These are phyloP conservation scores for Phytophthora citricola DNA, from an alignment of 352 stramenopile species.

Conservation along the genomic window DNA sequence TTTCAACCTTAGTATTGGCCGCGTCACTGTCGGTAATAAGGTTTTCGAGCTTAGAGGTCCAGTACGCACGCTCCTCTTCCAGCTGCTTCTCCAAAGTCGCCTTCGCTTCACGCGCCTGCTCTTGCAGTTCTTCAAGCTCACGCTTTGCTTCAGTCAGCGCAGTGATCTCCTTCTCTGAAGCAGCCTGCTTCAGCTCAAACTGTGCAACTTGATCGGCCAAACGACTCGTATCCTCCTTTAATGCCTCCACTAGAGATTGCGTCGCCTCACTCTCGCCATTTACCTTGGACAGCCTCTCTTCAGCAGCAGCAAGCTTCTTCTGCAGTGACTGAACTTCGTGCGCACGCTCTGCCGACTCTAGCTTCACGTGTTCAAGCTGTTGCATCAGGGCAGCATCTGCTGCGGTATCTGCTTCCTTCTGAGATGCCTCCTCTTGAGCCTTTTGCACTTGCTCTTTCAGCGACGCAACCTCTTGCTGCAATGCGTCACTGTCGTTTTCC, in stretches of 20 bases:
- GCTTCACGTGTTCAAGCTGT: conserved; percentile 70
- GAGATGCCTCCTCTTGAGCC: conserved; percentile 11
- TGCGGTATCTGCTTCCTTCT: conserved; percentile 15
- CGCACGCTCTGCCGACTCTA: conserved; percentile 53
- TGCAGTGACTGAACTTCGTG: conserved; percentile 55
- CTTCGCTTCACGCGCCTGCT: conserved; percentile 28
- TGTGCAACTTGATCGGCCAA: conserved; percentile 41
- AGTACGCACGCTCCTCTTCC: conserved; percentile 73
- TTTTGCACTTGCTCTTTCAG: conserved; percentile 35
- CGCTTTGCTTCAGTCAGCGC: conserved; percentile 29
- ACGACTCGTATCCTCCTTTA: conserved; percentile 44
- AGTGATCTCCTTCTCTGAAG: conserved; percentile 31
- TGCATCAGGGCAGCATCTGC: conserved; percentile 47
- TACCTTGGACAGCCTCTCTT: conserved; percentile 31
- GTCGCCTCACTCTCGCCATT: conserved; percentile 29
- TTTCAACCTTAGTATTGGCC: conserved; percentile 45
- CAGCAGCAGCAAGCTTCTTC: conserved; percentile 37
- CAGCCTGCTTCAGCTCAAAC: conserved; percentile 34
- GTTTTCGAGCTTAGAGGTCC: conserved; percentile 70
- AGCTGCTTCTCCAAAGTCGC: conserved; percentile 44
- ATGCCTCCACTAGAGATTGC: conserved; percentile 34
- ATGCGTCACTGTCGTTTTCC: conserved; percentile 22
- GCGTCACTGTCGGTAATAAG: conserved; percentile 68
- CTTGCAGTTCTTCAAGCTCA: conserved; percentile 40
- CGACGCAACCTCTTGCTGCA: conserved; percentile 37